Evolutionary conservation across 169 alveolate genomes (phyloP).

Genomic region (Amoebophrya sp.): DNA sequence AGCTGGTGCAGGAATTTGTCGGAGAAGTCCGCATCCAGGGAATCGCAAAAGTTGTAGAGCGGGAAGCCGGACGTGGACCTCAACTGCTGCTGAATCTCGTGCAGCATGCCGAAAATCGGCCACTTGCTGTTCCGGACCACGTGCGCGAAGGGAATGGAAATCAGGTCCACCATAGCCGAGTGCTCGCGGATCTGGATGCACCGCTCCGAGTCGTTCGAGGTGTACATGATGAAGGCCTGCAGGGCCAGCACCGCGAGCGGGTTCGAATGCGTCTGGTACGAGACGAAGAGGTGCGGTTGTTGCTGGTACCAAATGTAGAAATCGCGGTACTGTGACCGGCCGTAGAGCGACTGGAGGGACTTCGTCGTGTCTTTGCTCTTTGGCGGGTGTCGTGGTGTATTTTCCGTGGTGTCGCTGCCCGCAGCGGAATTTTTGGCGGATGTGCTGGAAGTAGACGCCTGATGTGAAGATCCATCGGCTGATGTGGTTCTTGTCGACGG

Average conservation of each 20-base stretch:
- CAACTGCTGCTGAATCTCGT: neutral
- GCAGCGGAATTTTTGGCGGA: too few species aligned
- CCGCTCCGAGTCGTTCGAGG: neutral
- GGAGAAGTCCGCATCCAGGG: neutral
- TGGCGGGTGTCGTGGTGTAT: too few species aligned
- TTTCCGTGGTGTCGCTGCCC: too few species aligned
- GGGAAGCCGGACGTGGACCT: neutral
- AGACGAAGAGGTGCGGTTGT: neutral
- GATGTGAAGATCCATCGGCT: too few species aligned
- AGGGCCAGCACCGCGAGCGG: neutral
- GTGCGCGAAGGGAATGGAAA: neutral
- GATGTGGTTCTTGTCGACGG: too few species aligned
- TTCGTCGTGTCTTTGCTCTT: too few species aligned
- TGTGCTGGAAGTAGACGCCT: too few species aligned
- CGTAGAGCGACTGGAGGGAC: neutral
- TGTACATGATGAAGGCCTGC: neutral
- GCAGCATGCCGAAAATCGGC: constrained; percentile 4
- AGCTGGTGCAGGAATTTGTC: neutral
- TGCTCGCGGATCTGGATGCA: constrained; percentile 6
- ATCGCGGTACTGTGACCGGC: neutral
- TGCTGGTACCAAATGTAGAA: constrained; percentile 6
- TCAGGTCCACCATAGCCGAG: neutral
- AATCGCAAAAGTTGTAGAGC: neutral
- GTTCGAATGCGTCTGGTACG: neutral
- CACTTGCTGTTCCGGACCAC: neutral